phyloP scores from a whole-genome alignment of 108 stramenopile genomes.

The Nitzschia inconspicua region DNA sequence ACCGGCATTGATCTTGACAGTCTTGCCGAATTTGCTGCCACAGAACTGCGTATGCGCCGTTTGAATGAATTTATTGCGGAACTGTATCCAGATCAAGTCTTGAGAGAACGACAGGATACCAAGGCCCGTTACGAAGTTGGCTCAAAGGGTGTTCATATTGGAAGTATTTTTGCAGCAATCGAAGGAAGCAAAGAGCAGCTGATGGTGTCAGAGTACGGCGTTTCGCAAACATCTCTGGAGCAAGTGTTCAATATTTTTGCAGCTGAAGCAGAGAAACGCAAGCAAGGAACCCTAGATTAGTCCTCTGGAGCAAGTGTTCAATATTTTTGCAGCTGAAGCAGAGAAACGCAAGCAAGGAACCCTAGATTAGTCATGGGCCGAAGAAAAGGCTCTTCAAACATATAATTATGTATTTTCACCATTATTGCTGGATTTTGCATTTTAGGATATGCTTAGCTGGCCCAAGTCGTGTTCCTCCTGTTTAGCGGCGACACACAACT shows the following conservation, averaged over 20 bases:
- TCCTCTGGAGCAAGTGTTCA: conserved; percentile 82
- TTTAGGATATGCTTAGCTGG: too few species aligned
- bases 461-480: conserved; percentile 6
- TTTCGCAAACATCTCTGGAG: conserved; percentile 76
- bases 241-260: conserved; percentile 83
- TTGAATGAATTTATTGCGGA: conserved; percentile 46
- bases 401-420: too few species aligned
- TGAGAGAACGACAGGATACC: conserved; percentile 78
- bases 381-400: too few species aligned
- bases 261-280: conserved; percentile 58
- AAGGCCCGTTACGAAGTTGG: conserved; percentile 73
- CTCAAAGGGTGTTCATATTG: conserved; percentile 59
- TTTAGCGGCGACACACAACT: not conserved
- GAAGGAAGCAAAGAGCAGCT: conserved; percentile 63
- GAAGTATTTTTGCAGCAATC: conserved; percentile 59
- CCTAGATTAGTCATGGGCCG: too few species aligned
- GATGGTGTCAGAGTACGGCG: conserved; percentile 67
- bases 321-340: conserved; percentile 74
- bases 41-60: conserved; percentile 60
- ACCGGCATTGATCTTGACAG: conserved; percentile 45
- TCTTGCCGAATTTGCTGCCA: conserved; percentile 55
- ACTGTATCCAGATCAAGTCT: conserved; percentile 43
- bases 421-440: too few species aligned
- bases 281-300: conserved; percentile 9
- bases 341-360: conserved; percentile 30